Conservation (phyloP, 176 grass and related monocot genomes). For the Bromus sterilis region DNA sequence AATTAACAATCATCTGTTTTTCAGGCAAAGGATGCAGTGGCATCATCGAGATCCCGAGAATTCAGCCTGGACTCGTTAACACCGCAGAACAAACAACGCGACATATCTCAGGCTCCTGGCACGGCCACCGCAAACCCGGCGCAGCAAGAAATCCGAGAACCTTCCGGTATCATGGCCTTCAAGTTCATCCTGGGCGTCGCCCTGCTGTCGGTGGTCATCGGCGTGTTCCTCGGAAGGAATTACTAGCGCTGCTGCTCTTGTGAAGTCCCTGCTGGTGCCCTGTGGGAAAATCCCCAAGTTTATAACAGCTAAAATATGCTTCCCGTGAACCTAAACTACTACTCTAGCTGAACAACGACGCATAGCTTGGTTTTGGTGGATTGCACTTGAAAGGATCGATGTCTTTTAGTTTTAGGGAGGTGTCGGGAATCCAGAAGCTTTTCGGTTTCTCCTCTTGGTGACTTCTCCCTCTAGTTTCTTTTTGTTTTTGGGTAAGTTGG, state of each 20-base stretch:
- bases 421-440: neutral
- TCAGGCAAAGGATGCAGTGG: slow-evolving; percentile 41
- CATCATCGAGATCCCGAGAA: slow-evolving; percentile 42
- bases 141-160: slow-evolving; percentile 33
- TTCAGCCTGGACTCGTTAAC: slow-evolving; percentile 25
- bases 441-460: neutral
- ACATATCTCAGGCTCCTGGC: slow-evolving; percentile 8
- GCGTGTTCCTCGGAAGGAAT: slow-evolving; percentile 82
- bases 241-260: slow-evolving; percentile 45
- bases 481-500: neutral
- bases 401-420: slow-evolving; percentile 26
- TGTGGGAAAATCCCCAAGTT: slow-evolving; percentile 13
- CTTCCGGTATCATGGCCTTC: slow-evolving; percentile 91
- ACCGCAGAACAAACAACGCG: slow-evolving; percentile 14
- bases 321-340: neutral
- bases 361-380: neutral
- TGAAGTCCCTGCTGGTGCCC: neutral
- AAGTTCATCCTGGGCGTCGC: slow-evolving; percentile 88
- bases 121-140: slow-evolving; percentile 9
- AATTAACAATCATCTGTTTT: slow-evolving; percentile 25
- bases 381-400: slow-evolving; percentile 2
- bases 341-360: neutral
- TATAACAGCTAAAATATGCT: slow-evolving; percentile 11
- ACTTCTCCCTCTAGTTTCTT: neutral
- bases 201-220: slow-evolving; percentile 60